Base-by-base conservation (phyloP, 2,329 filamentous ascomycete genomes). In the Tolypocladium endophyticum region DNA sequence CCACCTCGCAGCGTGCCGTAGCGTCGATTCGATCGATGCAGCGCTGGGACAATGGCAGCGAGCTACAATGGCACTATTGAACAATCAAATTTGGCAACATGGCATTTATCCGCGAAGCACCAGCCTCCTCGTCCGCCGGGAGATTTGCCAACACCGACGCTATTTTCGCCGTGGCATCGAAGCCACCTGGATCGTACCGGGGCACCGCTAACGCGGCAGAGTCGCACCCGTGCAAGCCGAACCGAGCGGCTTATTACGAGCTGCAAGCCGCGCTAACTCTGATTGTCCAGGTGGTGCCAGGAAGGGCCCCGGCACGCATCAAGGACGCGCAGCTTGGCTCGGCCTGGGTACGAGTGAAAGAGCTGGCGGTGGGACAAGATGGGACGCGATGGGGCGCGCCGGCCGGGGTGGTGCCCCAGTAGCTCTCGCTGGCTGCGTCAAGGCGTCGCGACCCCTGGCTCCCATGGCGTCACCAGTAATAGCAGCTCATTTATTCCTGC, bases 391-490 rank as follows among this genome's bases (percentile, higher is more conserved):
- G 47, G 25, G 20, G 45, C 45, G 25, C 25, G 25, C 25, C 45
- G 45, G 43, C 43, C n/a, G n/a, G 43, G 45, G 6, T 18, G 45
- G 45, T 50, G 45, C 23, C 45, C 30, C 45, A 33, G 47, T 30
- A 20, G 25, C 23, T 28, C 45, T 28, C 39, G 18, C 20, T 6
- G 43, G 41, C n/a, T 41, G 20, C 41, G n/a, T 23, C 12, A 14
- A n/a, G 59, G 43, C 23, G 43, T 60, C 57, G 59, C 59, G 60
- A 55, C 59, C 61, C 64, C 64, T 62, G 62, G 61, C 63, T 55
- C 47, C 38, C 58, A 68, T 67, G 62, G 65, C 66, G 64, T 65
- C 66, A 62, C 64, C 62, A 14, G n/a, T n/a, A 4, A 47, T 47
- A 14, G 43, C 43, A 14, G 25, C 45, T 50, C 23, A 50, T 50